phyloP scores from a whole-genome alignment of 306 rosid genomes.

The Gillenia trifoliata region DNA sequence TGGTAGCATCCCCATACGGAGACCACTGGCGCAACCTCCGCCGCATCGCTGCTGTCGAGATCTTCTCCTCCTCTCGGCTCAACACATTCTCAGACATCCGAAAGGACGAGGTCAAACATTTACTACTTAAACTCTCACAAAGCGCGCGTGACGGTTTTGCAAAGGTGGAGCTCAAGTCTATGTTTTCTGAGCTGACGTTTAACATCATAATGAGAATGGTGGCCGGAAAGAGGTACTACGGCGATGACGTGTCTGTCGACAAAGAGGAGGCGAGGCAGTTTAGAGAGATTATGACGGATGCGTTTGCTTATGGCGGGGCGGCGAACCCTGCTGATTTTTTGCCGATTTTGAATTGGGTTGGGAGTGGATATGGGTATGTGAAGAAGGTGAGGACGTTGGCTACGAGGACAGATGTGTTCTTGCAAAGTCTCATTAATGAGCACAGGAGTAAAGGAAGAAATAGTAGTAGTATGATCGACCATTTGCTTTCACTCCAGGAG shows the following conservation, averaged over 20 bases:
- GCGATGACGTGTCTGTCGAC: constrained; percentile 17
- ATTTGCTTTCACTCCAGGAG: constrained; percentile 38
- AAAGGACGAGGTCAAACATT: constrained; percentile 35
- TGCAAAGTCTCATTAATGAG: constrained; percentile 51
- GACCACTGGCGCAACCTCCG: constrained; percentile 84
- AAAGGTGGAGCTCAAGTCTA: constrained; percentile 32
- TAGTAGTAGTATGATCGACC: constrained; percentile 39
- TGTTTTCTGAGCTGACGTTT: constrained; percentile 42
- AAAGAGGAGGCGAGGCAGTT: neutral
- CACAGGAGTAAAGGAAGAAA: constrained; percentile 8
- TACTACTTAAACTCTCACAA: constrained; percentile 23
- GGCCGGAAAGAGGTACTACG: constrained; percentile 61
- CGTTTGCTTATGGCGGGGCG: neutral
- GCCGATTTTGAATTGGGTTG: constrained; percentile 6
- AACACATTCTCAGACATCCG: constrained; percentile 28
- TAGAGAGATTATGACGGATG: neutral
- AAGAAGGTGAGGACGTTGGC: constrained; percentile 2
- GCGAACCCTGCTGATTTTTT: too few relatives aligned
- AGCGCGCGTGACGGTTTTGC: constrained; percentile 10
- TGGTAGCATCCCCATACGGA: constrained; percentile 37
- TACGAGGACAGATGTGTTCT: constrained; percentile 3
- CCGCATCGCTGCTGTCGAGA: constrained; percentile 50
- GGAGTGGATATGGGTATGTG: constrained; percentile 15
- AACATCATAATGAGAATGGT: constrained; percentile 62
- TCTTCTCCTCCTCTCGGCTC: constrained; percentile 39